A percentile compares a stretch with the other conserved stretches of the same genome.
Evolutionary conservation across 352 stramenopile genomes (phyloP).

Genomic region (Saprolegnia diclina): DNA sequence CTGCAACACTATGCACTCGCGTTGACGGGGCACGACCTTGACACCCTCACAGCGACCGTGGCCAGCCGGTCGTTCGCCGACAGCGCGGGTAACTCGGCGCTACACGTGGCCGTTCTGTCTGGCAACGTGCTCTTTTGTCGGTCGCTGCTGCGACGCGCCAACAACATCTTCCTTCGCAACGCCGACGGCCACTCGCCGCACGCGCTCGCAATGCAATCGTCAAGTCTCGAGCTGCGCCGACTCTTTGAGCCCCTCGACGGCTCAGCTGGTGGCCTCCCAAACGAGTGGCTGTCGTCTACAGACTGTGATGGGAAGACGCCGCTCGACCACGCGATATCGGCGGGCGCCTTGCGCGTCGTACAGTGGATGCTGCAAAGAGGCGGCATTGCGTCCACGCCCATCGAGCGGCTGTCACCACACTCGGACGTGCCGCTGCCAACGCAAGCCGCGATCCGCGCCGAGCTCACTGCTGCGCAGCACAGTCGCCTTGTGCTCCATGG

Average conservation of each 20-base stretch:
- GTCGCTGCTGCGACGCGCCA: not conserved
- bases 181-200: not conserved
- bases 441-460: not conserved
- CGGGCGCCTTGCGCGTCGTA: not conserved
- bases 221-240: not conserved
- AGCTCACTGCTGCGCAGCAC: not conserved
- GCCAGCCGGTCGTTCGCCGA: not conserved
- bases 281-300: not conserved
- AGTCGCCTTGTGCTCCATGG: constrained; percentile 1
- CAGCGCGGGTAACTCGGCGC: not conserved
- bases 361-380: constrained; percentile 22
- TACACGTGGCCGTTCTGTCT: constrained; percentile 10
- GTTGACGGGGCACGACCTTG: not conserved
- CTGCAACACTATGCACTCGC: constrained; percentile 4
- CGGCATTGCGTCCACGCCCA: not conserved
- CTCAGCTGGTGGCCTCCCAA: too few species aligned
- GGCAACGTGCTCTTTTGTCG: constrained; percentile 17
- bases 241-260: constrained; percentile 13
- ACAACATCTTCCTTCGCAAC: constrained; percentile 16
- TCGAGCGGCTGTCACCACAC: not conserved
- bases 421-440: not conserved
- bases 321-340: constrained; percentile 6
- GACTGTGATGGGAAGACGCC: constrained; percentile 18
- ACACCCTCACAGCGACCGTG: not conserved
- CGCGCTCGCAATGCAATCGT: not conserved